Evolutionary conservation across 169 alveolate genomes (phyloP), one percentile per base, ranked within the genome.

Genomic region (Eimeria brunetti): DNA sequence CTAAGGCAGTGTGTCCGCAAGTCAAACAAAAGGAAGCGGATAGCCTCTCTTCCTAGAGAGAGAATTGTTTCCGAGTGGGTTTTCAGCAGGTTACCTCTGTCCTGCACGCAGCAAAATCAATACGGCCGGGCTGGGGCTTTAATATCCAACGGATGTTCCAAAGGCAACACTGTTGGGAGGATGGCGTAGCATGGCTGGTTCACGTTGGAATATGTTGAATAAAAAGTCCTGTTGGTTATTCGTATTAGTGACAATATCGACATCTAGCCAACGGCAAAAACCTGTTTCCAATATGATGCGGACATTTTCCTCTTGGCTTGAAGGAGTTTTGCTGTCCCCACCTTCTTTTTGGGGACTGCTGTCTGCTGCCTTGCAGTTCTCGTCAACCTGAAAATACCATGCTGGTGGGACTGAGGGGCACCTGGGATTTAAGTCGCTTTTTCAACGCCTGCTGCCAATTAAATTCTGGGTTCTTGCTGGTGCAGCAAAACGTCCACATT

Each of bases 1-100:
- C 67, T 60, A 33, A 91, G 83, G 51, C 91, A 91, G 67, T 67
- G 88, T 12, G 81, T 80, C 75, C 89, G 88, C 91, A 91, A 30
- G 71, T 91, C 95, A 58, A 64, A 76, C 24, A 91, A 73, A 1
- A 91, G 90, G 60, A 91, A 91, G 60, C 91, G 95, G 78, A 91
- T 80, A 24, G 95, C 95, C 71, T 78, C 88, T 33, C 91, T 56
- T 20, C 78, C 95, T 49, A 91, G 49, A 7, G 95, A 78, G 9
- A 91, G 85, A 60, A 81, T 71, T 1, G 84, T 84, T 36, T 41
- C 91, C 60, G 91, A 51, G 27, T 76, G 62, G 58, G 89, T 33
- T 46, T 36, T 51, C 1, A 73, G 83, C 53, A 73, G 56, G 33
- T 56, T 56, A 7, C 83, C 56, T 38, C 56, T 36, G 53, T 73